Evolutionary conservation across 2,329 filamentous ascomycete species (phyloP), one percentile per base, ranked within the genome.

Genomic region (Fusarium foetens): DNA sequence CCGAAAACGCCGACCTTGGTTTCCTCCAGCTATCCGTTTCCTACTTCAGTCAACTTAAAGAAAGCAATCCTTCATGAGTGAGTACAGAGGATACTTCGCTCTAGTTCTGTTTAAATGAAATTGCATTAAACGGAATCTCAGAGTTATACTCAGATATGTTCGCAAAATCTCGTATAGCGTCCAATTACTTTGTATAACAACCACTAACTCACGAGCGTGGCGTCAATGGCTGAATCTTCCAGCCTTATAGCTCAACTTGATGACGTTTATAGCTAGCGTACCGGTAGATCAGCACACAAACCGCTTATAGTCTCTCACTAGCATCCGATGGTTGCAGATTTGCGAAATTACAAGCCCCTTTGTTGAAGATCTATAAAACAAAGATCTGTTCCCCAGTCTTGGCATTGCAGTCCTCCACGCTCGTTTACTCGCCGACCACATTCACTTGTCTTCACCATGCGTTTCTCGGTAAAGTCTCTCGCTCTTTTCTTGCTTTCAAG

Each of bases 401-500:
- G 49, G 49, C 49, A 36, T 5, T 4, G 3, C 9, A 8, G 7
- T 46, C 23, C 12, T 33, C 33, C 33, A 9, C 9, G 12, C 13
- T 36, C 48, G 4, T 21, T 27, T 21, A 2, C 12, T 36, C 17
- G 12, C 23, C 6, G 13, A 16, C 13, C 5, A 2, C 2, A 36
- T 36, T 21, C 31, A 27, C 19, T 27, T 23, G 1, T 13, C 27
- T 27, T 6, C 23, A 27, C 0, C 0, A 52, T 36, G 49, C 49
- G 23, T 36, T 52, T 52, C 13, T 36, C 49, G 17, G 5, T 19
- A 0, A 3, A 25, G 0, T 2, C 19, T 3, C 19, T 36, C 1
- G 8, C 33, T 1, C 9, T 52, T 4, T 36, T 52, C 23, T 0
- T 5, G 1, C 0, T 27, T 8, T 52, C 48, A 2, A 21, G 8